Evolutionary conservation across 352 stramenopile species (phyloP).

Genomic region (Phytopythium oedochilum): DNA sequence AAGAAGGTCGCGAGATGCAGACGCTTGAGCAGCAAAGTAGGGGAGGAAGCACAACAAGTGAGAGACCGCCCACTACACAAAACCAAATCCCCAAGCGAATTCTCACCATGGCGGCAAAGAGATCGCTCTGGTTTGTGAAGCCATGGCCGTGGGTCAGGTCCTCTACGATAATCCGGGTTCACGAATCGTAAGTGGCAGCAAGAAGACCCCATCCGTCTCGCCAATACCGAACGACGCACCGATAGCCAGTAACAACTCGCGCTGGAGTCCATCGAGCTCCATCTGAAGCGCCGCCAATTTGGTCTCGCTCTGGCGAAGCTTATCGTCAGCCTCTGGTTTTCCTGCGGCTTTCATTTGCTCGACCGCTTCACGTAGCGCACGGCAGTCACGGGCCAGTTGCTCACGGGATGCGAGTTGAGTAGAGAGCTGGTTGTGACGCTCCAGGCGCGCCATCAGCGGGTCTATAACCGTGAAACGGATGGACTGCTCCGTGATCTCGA

Average conservation of each 20-base stretch:
- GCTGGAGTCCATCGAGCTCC: slow-evolving; percentile 32
- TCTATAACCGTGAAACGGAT: slow-evolving; percentile 76
- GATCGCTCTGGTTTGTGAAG: slow-evolving; percentile 28
- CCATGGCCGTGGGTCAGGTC: slow-evolving; percentile 24
- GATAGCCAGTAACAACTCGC: slow-evolving; percentile 32
- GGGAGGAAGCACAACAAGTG: background rate
- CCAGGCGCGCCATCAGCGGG: slow-evolving; percentile 45
- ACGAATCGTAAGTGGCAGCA: background rate
- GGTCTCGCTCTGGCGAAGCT: slow-evolving; percentile 22
- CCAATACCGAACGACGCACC: slow-evolving; percentile 15
- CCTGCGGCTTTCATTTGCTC: slow-evolving; percentile 29
- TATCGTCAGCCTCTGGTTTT: slow-evolving; percentile 37
- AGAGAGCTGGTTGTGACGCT: slow-evolving; percentile 43
- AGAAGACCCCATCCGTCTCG: too few species aligned
- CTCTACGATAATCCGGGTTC: slow-evolving; percentile 15
- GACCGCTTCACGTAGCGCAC: slow-evolving; percentile 14
- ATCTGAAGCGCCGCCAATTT: slow-evolving; percentile 33
- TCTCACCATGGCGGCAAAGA: slow-evolving; percentile 64
- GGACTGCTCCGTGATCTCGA: slow-evolving; percentile 68
- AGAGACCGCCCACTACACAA: background rate
- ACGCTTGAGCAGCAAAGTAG: slow-evolving; percentile 22
- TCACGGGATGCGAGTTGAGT: slow-evolving; percentile 23
- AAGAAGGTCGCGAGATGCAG: slow-evolving; percentile 78
- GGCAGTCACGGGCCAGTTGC: slow-evolving; percentile 15
- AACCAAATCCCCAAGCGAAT: background rate